Conservation (phyloP, 2,329 filamentous ascomycete species). For the Xylaria sp. region DNA sequence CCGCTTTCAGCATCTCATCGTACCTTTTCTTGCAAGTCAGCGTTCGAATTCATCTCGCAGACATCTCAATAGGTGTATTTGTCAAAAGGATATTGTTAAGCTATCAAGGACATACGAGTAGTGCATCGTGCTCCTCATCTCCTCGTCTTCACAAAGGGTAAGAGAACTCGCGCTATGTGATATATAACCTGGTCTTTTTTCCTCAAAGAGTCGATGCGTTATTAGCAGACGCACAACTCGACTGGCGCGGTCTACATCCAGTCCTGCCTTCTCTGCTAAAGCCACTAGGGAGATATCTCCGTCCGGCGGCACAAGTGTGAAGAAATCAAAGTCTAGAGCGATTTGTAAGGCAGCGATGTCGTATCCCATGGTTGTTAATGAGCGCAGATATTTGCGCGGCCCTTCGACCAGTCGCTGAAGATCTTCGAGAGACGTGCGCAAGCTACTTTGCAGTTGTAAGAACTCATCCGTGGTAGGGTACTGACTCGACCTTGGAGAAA, state of each 20-base stretch:
- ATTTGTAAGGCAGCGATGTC: slow-evolving; percentile 29
- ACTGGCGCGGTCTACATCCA: slow-evolving; percentile 40
- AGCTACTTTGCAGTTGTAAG: slow-evolving; percentile 5
- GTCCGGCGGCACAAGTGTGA: slow-evolving; percentile 38
- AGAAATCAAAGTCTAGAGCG: slow-evolving; percentile 45
- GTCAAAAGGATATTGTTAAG: neutral
- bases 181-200: slow-evolving; percentile 36
- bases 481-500: neutral
- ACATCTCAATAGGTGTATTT: neutral
- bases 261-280: slow-evolving; percentile 36
- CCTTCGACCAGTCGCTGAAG: slow-evolving; percentile 16
- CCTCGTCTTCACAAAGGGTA: slow-evolving; percentile 34
- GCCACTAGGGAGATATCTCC: slow-evolving; percentile 37
- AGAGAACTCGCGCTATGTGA: slow-evolving; percentile 38
- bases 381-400: slow-evolving; percentile 11
- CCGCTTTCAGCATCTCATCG: slow-evolving; percentile 47
- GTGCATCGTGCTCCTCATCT: slow-evolving; percentile 37
- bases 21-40: slow-evolving; percentile 10
- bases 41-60: neutral
- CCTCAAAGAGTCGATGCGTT: slow-evolving; percentile 43
- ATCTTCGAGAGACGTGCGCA: slow-evolving; percentile 16
- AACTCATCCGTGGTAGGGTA: neutral
- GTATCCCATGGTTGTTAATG: slow-evolving; percentile 8
- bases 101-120: slow-evolving; percentile 29
- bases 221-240: slow-evolving; percentile 43